Evolutionary conservation across 495 filamentous ascomycete genomes (phyloP), one percentile per base, ranked within the genome.

Genomic region (Aspergillus ellipticus): DNA sequence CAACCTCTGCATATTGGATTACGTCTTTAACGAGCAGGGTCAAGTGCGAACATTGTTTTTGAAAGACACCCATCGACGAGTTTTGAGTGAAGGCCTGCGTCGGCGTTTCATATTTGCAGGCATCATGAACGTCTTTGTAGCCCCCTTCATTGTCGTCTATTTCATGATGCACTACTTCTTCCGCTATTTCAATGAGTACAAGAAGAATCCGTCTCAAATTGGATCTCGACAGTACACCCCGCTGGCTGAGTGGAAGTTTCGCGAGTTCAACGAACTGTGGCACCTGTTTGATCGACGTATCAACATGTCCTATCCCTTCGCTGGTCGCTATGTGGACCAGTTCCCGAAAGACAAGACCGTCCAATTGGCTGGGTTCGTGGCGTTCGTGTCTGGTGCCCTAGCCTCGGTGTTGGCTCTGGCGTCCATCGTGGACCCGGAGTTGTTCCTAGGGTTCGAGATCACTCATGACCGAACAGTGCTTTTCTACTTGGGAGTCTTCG

Each of bases 161-260:
- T 87, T 92, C 24, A 66, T 96, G 49, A 80, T 95, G 58, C 82
- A 93, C 55, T 96, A 92, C 67, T 90, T 97, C 57, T 88, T 97
- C 67, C 87, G 85, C 31, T 94, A 96, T 63, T 96, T 96, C 68
- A 91, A 92, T 59, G 94, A 97, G 74, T 96, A 92, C 68, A 90
- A 96, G 71, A 91, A 87, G 65, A 95, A 96, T 58, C 93, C 94
- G 0, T 87, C 89, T 0, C 81, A 90, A 48, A 81, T 91, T 31
- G 87, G 88, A 15, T 87, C 89, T 20, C 85, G 94, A 13, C 86
- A 89, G 61, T 98, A 96, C 62, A 97, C 92, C 2, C 89, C 92
- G 2, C 81, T 96, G 47, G 94, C 95, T 2, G 89, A 95, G 67
- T 97, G 94, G 95, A 97, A 96, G 63, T 97, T 97, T 56, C 88